A percentile compares a stretch with the other conserved stretches of the same genome.
Evolutionary conservation across 1,284 basidiomycete species (phyloP).

Genomic region (Tilletia indica): DNA sequence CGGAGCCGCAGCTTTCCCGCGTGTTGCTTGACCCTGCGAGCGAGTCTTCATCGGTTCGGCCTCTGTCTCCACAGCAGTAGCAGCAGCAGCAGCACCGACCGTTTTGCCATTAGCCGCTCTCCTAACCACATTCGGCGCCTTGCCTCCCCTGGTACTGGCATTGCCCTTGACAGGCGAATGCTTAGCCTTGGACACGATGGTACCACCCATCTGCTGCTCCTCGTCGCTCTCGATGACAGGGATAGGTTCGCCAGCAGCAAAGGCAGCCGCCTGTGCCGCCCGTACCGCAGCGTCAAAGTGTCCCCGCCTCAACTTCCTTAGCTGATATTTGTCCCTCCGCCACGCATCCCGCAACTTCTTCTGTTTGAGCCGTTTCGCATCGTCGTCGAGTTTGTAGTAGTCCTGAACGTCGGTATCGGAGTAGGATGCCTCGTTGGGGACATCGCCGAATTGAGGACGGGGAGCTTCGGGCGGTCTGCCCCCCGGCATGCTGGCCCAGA

Average conservation of each 20-base stretch:
- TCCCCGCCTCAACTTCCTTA: not conserved
- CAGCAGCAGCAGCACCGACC: too few relatives aligned
- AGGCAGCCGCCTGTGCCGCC: constrained; percentile 9
- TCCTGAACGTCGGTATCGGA: constrained; percentile 13
- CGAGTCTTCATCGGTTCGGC: too few relatives aligned
- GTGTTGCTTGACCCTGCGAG: too few relatives aligned
- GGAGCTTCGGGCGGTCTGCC: not conserved
- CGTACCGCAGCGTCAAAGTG: not conserved
- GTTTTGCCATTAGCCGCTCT: too few relatives aligned
- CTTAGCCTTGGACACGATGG: not conserved
- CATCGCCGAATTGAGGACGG: not conserved
- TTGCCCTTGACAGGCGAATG: not conserved
- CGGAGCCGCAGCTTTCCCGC: too few relatives aligned
- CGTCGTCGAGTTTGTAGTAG: not conserved
- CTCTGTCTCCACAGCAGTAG: too few relatives aligned
- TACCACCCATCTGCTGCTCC: not conserved
- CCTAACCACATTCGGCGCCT: too few relatives aligned
- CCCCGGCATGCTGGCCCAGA: not conserved
- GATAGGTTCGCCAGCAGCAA: not conserved
- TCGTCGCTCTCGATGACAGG: not conserved
- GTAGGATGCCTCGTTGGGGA: not conserved
- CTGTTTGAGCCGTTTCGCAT: not conserved
- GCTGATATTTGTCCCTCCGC: not conserved
- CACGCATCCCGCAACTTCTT: constrained; percentile 3
- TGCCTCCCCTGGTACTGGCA: too few relatives aligned